Base-by-base conservation (phyloP, 176 grass and related monocot genomes). In the Bothriochloa decipiens region DNA sequence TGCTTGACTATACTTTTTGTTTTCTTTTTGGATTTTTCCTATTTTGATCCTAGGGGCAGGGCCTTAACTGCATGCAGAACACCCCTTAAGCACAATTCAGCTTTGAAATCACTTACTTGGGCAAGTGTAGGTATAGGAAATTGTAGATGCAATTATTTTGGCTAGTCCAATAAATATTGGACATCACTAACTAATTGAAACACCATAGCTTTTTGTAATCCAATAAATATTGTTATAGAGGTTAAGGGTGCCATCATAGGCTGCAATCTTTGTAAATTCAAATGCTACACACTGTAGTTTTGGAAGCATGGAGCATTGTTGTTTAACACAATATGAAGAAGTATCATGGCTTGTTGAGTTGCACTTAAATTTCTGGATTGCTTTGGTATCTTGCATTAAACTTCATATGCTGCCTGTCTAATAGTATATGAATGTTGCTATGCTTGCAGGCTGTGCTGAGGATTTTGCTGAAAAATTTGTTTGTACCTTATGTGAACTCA, bases 401-500 rank as follows among this genome's bases (percentile, higher is more conserved):
- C 22, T n/a, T 52, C 22, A 57, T 88, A 28, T 62, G 11, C 77
- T 77, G 47, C 15, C 20, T 86, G 49, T 61, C 65, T 88, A 45
- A 74, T 78, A 53, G 42, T 65, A n/a, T 86, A 65, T 17, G 75
- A 42, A 32, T 77, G 52, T 22, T 84, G 60, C 36, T 57, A 75
- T 39, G 65, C 17, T 76, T 68, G 66, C 85, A 98, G 96, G 83
- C 77, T 17, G 65, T 90, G 26, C 63, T 89, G 39, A 87, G 84
- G 32, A 76, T 85, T 65, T 83, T 98, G 35, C 81, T 98, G 70
- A 95, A 92, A 91, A 79, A 12, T 1, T 72, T 95, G 81, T 92
- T 94, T 64, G 82, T 98, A 42, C 96, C 96, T 26, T 98, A 94
- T 69, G 74, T 95, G 70, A 98, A 98, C 64, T 83, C 79, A 5